Percentiles rank a stretch among this genome's conserved stretches.
Conservation (phyloP, 768 basidiomycete genomes). For the Rhizopogon vinicolor region DNA sequence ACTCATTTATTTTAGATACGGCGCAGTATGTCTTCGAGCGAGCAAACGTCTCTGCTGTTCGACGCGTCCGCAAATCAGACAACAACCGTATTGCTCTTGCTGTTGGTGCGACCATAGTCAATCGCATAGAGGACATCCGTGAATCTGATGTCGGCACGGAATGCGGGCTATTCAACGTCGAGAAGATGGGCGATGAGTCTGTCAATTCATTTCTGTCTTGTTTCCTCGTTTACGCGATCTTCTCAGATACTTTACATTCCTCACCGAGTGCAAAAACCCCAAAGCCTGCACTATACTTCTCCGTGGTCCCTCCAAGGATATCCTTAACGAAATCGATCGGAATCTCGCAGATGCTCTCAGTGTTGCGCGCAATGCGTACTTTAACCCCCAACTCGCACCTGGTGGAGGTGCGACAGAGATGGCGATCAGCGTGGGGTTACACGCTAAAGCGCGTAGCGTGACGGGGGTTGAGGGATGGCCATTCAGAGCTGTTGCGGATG, state of each 20-base stretch:
- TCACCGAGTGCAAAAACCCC: slow-evolving; percentile 84
- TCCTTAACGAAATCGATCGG: slow-evolving; percentile 96
- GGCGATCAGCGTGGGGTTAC: slow-evolving; percentile 89
- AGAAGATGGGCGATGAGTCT: slow-evolving; percentile 95
- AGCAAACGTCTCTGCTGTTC: slow-evolving; percentile 86
- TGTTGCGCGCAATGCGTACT: slow-evolving; percentile 94
- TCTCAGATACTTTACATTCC: slow-evolving; percentile 90
- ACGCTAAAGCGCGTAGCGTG: slow-evolving; percentile 71
- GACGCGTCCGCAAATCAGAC: slow-evolving; percentile 97
- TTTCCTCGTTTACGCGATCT: not conserved
- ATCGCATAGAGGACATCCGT: slow-evolving; percentile 90
- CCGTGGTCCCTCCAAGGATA: slow-evolving; percentile 96
- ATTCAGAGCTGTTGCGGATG: slow-evolving; percentile 88
- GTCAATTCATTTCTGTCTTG: slow-evolving; percentile 7
- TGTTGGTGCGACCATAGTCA: slow-evolving; percentile 94
- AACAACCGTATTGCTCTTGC: slow-evolving; percentile 98
- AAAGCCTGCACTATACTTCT: slow-evolving; percentile 98
- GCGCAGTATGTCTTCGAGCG: slow-evolving; percentile 90
- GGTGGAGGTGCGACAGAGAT: slow-evolving; percentile 98
- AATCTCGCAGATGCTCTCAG: slow-evolving; percentile 98
- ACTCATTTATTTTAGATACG: slow-evolving; percentile 50
- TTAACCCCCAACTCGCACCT: slow-evolving; percentile 90
- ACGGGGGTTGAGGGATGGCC: slow-evolving; percentile 91
- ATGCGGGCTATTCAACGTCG: slow-evolving; percentile 95
- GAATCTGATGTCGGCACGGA: slow-evolving; percentile 89